These are phyloP conservation scores for Globisporangium paroecandrum DNA, from an alignment of 352 stramenopile genomes.

Conservation along the genomic window DNA sequence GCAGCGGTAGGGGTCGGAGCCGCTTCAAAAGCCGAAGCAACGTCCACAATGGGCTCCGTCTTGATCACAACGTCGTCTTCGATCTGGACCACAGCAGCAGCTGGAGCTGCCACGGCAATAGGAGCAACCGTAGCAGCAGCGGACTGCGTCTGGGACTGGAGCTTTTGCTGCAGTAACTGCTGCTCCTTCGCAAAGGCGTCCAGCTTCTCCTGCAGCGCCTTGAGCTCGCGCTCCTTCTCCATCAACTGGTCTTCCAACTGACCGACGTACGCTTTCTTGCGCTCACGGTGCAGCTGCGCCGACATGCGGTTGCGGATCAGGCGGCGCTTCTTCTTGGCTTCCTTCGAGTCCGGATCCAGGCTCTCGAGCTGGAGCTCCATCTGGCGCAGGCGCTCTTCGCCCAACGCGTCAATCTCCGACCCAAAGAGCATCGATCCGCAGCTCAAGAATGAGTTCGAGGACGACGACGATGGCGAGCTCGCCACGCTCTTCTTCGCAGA, in stretches of 20 bases:
- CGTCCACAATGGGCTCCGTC: conserved; percentile 36
- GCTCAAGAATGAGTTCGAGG: conserved; percentile 18
- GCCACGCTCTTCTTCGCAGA: conserved; percentile 11
- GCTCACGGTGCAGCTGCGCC: conserved; percentile 81
- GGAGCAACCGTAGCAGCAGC: background rate
- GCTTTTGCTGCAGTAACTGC: conserved; percentile 56
- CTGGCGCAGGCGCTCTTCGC: conserved; percentile 71
- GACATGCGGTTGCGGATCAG: conserved; percentile 89
- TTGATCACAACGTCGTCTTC: conserved; percentile 52
- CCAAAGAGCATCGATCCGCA: conserved; percentile 26
- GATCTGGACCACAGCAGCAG: conserved; percentile 9
- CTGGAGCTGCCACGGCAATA: background rate
- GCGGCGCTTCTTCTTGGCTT: conserved; percentile 88
- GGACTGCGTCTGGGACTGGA: conserved; percentile 9
- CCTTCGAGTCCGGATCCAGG: conserved; percentile 83
- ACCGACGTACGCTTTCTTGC: conserved; percentile 87
- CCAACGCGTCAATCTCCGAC: conserved; percentile 55
- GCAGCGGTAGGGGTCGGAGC: conserved; percentile 17
- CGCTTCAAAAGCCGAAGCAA: conserved; percentile 24
- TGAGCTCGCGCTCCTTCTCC: conserved; percentile 78
- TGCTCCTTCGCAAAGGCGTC: conserved; percentile 65
- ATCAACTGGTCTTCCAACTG: conserved; percentile 82
- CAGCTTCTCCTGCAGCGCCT: conserved; percentile 71
- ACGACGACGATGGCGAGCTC: conserved; percentile 17
- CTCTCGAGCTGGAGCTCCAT: conserved; percentile 85